phyloP scores from a whole-genome alignment of 768 basidiomycete species.

The Suillus ampliporus region DNA sequence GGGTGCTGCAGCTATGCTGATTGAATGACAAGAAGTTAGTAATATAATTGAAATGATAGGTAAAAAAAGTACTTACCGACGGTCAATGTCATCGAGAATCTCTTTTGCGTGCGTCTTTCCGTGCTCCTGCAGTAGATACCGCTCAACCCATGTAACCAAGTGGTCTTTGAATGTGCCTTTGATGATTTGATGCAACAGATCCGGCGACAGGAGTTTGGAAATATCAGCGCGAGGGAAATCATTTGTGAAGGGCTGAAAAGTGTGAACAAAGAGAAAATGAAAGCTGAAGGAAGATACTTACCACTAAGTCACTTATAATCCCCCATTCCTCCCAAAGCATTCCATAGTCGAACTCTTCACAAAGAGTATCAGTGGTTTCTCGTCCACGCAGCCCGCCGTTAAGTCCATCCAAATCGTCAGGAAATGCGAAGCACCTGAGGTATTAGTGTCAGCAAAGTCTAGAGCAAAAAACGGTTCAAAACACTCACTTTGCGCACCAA shows the following conservation, averaged over 20 bases:
- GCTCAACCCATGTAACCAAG: not conserved
- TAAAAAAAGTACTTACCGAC: slow-evolving; percentile 1
- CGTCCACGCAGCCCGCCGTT: no score
- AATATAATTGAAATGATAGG: not conserved
- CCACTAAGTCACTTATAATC: slow-evolving; percentile 31
- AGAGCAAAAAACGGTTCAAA: no score
- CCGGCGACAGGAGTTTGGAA: no score
- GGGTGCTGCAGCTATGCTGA: slow-evolving; percentile 36
- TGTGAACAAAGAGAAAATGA: not conserved
- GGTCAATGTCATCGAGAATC: slow-evolving; percentile 3
- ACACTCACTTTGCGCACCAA: slow-evolving; percentile 42
- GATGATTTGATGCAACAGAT: no score
- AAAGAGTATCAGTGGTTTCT: slow-evolving; percentile 26
- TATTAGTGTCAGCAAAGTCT: no score
- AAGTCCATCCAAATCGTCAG: no score
- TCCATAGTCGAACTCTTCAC: slow-evolving; percentile 29
- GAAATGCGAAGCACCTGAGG: slow-evolving; percentile 43
- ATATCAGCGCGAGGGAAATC: not conserved
- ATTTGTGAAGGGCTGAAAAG: not conserved
- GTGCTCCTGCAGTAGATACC: not conserved
- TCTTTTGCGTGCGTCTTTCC: not conserved
- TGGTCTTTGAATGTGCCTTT: no score
- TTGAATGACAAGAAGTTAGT: not conserved
- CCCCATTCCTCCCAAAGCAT: slow-evolving; percentile 44
- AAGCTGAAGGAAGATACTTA: not conserved